phyloP scores from a whole-genome alignment of 208 protist genomes.

The Trypanosoma platydactyli region DNA sequence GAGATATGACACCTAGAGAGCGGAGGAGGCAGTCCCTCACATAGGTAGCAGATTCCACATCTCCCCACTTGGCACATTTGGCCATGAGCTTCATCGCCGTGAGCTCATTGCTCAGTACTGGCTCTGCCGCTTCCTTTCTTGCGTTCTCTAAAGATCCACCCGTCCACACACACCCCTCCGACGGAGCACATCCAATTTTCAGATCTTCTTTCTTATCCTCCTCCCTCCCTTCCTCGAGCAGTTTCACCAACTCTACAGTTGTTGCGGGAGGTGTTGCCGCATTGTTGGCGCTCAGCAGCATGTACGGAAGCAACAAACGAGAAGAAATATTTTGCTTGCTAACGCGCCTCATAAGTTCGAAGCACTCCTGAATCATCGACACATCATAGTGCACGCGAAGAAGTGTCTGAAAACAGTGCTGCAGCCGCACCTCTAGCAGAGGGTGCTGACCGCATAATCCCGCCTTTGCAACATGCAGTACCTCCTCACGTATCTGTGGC shows the following conservation, averaged over 20 bases:
- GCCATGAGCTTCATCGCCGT: slow-evolving; percentile 75
- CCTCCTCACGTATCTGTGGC: slow-evolving; percentile 60
- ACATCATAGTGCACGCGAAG: slow-evolving; percentile 75
- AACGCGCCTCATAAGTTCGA: slow-evolving; percentile 48
- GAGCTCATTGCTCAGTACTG: slow-evolving; percentile 65
- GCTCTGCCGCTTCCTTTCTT: slow-evolving; percentile 10
- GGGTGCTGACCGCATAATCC: slow-evolving; percentile 39
- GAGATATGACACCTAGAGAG: slow-evolving; percentile 34
- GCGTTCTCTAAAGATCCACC: neutral
- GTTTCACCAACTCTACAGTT: slow-evolving; percentile 52
- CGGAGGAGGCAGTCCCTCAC: slow-evolving; percentile 42
- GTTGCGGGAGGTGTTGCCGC: slow-evolving; percentile 47
- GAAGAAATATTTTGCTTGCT: slow-evolving; percentile 46
- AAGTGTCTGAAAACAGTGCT: slow-evolving; percentile 84
- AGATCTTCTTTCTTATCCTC: too few relatives aligned
- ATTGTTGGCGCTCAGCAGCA: slow-evolving; percentile 72
- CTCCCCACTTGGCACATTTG: slow-evolving; percentile 71
- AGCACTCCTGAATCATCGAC: slow-evolving; percentile 59
- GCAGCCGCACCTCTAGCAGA: slow-evolving; percentile 64
- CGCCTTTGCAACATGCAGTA: slow-evolving; percentile 29
- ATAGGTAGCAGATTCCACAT: slow-evolving; percentile 44
- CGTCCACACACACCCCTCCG: neutral
- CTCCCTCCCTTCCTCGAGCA: slow-evolving; percentile 25
- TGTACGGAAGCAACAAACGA: slow-evolving; percentile 66
- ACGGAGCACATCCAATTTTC: slow-evolving; percentile 1